Evolutionary conservation across 2,329 filamentous ascomycete species (phyloP), one percentile per base, ranked within the genome.

Genomic region (Rhynchosporium secalis): DNA sequence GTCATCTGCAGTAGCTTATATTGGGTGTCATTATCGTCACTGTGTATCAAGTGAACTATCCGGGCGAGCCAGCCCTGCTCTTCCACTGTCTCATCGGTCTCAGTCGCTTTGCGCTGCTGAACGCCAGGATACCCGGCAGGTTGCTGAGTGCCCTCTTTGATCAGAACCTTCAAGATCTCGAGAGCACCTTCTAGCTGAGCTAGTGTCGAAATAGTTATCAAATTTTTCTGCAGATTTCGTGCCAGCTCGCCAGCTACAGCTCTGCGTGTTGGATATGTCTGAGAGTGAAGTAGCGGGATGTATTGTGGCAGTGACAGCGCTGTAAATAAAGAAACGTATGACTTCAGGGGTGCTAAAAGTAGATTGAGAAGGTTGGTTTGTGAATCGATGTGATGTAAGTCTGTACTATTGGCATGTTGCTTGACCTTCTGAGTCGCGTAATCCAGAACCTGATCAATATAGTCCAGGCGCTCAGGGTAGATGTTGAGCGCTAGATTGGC

Each of bases 21-120:
- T 74, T 99, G 95, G 0, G 89, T 96, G 70, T 96, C 92, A 72
- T 98, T 98, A 73, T 96, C 86, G 41, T 91, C 82, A 49, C 86
- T 90, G 62, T 91, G 83, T 58, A 99, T 85, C 61, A 97, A 80
- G 77, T 99, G 95, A 20, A 97, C 87, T 72, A 99, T 88, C 70
- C 95, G 85, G 41, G 95, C 95, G 59, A 99, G 82, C 92, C 92
- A 97, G 57, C 95, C 95, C 80, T 99, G 95, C 78, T 99, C 95
- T 76, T 99, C 94, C 72, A 98, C 87, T 0, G 94, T 98, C 78
- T 99, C 96, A 65, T 99, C 95, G 0, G 95, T 98, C 79, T 99
- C 96, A 52, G 84, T 80, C 26, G 86, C 85, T 65, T 92, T 87
- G 66, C 91, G 83, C 72, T 94, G 90, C 5, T 89, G 86, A 45